These are phyloP conservation scores for Epichloe brachyelytri DNA, from an alignment of 2,329 filamentous ascomycete genomes.

Conservation along the genomic window DNA sequence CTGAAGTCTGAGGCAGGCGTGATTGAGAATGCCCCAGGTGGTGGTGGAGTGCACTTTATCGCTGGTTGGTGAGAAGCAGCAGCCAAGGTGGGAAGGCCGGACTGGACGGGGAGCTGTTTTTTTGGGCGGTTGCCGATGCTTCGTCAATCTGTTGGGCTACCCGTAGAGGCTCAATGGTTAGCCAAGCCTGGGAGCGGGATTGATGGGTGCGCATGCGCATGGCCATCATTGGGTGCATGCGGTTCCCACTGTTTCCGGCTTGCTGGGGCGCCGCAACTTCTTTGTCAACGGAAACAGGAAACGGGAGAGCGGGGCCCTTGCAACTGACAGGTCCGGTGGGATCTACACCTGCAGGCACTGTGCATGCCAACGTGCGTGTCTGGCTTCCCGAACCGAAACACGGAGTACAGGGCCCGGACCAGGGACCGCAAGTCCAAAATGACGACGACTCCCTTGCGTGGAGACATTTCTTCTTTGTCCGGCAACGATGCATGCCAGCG, in stretches of 20 bases:
- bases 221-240: background rate
- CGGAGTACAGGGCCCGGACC: no score
- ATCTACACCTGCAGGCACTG: background rate
- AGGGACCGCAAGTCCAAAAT: background rate
- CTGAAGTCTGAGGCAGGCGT: background rate
- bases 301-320: background rate
- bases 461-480: background rate
- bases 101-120: background rate
- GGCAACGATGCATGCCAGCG: background rate
- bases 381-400: no score
- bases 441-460: background rate
- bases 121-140: slow-evolving; percentile 5
- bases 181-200: slow-evolving; percentile 1
- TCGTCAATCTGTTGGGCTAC: slow-evolving; percentile 7
- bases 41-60: background rate
- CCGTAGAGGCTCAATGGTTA: slow-evolving; percentile 3
- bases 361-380: no score
- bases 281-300: background rate
- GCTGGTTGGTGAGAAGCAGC: background rate
- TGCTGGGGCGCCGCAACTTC: background rate
- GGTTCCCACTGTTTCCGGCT: slow-evolving; percentile 3
- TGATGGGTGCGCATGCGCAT: background rate
- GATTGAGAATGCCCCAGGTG: background rate
- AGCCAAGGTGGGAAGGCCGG: background rate
- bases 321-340: background rate